Evolutionary conservation across 306 rosid species (phyloP), one percentile per base, ranked within the genome.

Genomic region (barrel medic (Medicago truncatula)): DNA sequence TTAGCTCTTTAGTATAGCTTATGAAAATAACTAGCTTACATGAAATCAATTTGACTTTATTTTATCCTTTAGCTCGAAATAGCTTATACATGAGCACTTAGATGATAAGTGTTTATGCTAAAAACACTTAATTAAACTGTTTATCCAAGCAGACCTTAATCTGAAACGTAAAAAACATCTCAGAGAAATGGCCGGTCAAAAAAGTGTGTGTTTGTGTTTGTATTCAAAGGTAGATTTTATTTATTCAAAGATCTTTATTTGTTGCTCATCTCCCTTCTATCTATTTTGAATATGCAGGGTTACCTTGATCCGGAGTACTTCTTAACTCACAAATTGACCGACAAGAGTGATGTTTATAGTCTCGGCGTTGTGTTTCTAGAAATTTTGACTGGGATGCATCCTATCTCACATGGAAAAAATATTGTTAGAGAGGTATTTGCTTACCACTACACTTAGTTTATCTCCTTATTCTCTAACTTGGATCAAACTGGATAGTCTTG

Each of bases 251-350:
- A 36, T 34, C 4, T 8, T 63, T 16, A 1, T 61, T 31, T 14
- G 44, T 34, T 61, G 34, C 5, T 3, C 34, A 14, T 61, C 4
- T 0, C 43, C 41, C 18, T 14, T 61, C 13, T 20, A 13, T 31
- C 13, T 1, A 7, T 59, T 59, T 59, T 2, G 15, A 67, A 78
- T 74, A 72, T 83, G 77, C 84, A 93, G 98, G 98, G 98, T 61
- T 93, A 93, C 83, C 97, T 93, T 66, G 98, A 93, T 82, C 98
- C 98, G 0, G 98, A 93, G 84, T 93, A 93, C 85, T 93, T 93
- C 88, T 76, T 93, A 67, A 93, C 98, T 81, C 98, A 68, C 82
- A 91, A 91, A 76, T 74, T 93, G 70, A 93, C 98, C 0, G 98
- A 93, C 78, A 93, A 93, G 86, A 93, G 98, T 63, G 98, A 93